phyloP scores from a whole-genome alignment of 495 filamentous ascomycete species.

The Hyaloscypha bicolor region DNA sequence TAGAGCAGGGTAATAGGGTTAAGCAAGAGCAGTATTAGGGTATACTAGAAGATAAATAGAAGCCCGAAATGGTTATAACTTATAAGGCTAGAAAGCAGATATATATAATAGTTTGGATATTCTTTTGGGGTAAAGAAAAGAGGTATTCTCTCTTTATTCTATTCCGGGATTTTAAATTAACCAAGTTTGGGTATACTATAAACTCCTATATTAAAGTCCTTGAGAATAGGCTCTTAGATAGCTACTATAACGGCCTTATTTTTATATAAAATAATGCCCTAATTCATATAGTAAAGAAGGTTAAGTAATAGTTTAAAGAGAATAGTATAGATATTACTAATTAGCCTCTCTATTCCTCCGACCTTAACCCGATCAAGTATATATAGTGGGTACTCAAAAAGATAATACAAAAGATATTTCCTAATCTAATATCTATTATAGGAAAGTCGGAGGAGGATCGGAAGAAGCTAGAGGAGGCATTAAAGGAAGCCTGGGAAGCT shows the following conservation, averaged over 20 bases:
- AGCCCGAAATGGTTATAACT: not conserved
- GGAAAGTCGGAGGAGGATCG: slow-evolving; percentile 5
- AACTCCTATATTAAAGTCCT: no score
- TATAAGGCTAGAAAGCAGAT: not conserved
- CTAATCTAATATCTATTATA: no score
- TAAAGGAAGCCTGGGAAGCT: not conserved
- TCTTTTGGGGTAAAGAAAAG: not conserved
- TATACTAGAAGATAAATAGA: not conserved
- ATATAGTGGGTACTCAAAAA: not conserved
- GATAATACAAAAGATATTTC: no score
- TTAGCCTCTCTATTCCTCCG: slow-evolving; percentile 17
- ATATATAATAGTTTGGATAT: no score
- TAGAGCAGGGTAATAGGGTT: no score
- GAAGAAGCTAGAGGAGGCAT: not conserved
- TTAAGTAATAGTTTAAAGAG: no score
- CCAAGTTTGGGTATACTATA: not conserved
- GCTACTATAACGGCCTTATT: no score
- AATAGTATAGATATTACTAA: slow-evolving; percentile 10
- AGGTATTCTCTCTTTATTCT: not conserved
- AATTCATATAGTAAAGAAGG: slow-evolving; percentile 5
- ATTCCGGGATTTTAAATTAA: not conserved
- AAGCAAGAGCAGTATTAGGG: not conserved
- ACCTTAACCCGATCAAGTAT: slow-evolving; percentile 16
- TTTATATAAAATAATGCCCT: no score
- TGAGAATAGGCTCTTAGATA: no score